A percentile compares a stretch with the other conserved stretches of the same genome.
phyloP scores from a whole-genome alignment of 495 filamentous ascomycete genomes.

The Xylaria nigripes region DNA sequence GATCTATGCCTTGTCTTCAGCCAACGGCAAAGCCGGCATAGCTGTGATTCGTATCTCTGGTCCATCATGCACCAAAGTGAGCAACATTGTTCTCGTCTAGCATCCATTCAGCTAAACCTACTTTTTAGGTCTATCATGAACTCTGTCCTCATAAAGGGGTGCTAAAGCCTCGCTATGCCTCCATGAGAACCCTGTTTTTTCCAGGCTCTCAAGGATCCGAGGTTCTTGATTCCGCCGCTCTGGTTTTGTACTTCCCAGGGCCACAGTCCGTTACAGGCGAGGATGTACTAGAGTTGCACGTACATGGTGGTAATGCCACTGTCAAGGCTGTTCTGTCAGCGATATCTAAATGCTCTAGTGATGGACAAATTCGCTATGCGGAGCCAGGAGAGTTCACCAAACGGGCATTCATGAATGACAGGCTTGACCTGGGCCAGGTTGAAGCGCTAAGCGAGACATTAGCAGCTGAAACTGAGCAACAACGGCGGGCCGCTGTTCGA shows the following conservation, averaged over 20 bases:
- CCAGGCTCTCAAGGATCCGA: slow-evolving; percentile 36
- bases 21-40: slow-evolving; percentile 78
- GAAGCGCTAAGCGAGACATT: slow-evolving; percentile 84
- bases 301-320: slow-evolving; percentile 87
- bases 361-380: slow-evolving; percentile 64
- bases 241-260: slow-evolving; percentile 80
- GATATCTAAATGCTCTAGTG: slow-evolving; percentile 44
- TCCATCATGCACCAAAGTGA: slow-evolving; percentile 60
- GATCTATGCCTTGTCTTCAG: slow-evolving; percentile 89
- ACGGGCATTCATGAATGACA: slow-evolving; percentile 80
- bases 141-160: slow-evolving; percentile 59
- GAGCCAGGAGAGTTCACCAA: slow-evolving; percentile 95
- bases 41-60: slow-evolving; percentile 87
- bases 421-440: slow-evolving; percentile 84
- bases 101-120: neutral
- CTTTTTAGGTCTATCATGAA: slow-evolving; percentile 58
- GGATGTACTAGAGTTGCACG: slow-evolving; percentile 83
- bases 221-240: slow-evolving; percentile 70
- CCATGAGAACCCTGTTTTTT: slow-evolving; percentile 66
- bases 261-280: slow-evolving; percentile 87
- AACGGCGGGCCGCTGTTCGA: slow-evolving; percentile 75
- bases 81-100: slow-evolving; percentile 14
- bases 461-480: slow-evolving; percentile 85
- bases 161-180: slow-evolving; percentile 68
- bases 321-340: slow-evolving; percentile 76